phyloP scores from a whole-genome alignment of 2,329 filamentous ascomycete species.

The Alternaria atra region DNA sequence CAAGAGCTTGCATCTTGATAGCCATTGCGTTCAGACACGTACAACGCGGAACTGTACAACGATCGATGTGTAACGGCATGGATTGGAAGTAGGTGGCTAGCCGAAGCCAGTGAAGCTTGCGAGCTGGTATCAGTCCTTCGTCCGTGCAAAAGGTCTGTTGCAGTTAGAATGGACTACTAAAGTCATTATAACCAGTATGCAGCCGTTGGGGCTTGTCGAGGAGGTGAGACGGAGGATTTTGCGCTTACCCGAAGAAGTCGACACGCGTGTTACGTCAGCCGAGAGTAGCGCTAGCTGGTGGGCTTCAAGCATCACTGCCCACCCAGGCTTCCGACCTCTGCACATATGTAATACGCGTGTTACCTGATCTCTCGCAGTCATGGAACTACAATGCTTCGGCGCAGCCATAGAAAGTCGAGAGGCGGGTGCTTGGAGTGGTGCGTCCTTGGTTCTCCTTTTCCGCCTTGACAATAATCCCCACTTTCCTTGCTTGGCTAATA shows the following conservation, averaged over 20 bases:
- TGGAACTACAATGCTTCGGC: constrained; percentile 24
- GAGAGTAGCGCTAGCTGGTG: background rate
- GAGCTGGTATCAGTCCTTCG: background rate
- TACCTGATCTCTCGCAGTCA: background rate
- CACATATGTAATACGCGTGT: constrained; percentile 24
- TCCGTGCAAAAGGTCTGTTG: background rate
- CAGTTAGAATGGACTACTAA: background rate
- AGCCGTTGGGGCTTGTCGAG: background rate
- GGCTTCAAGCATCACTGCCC: background rate
- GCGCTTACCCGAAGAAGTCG: constrained; percentile 3
- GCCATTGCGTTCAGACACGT: background rate
- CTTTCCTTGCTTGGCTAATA: background rate
- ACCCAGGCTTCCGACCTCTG: background rate
- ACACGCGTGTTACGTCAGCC: constrained; percentile 26
- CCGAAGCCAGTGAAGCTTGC: background rate
- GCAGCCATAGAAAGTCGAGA: constrained; percentile 35
- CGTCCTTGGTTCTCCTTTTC: background rate
- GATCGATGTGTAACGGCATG: background rate
- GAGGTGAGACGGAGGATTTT: background rate
- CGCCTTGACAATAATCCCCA: background rate
- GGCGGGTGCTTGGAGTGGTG: constrained; percentile 31
- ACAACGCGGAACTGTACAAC: background rate
- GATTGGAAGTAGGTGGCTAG: background rate
- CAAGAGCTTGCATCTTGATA: background rate
- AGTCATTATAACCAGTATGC: background rate